Evolutionary conservation across 805 yeast genomes (phyloP).

Genomic region (Myxozyma nipponensis): DNA sequence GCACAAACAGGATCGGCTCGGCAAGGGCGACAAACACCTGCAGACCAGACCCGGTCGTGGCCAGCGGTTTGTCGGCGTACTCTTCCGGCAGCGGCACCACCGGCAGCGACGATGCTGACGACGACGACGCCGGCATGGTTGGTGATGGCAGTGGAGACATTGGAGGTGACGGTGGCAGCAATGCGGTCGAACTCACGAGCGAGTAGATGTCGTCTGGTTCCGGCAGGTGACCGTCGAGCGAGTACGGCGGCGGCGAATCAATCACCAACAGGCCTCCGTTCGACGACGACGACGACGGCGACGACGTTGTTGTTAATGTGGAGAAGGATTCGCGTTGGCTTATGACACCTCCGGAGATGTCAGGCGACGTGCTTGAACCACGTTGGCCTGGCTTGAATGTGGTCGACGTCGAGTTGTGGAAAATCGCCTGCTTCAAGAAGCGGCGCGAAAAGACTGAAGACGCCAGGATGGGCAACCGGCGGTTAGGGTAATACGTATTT

Average conservation of each 20-base stretch:
- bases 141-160: conserved; percentile 11
- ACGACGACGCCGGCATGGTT: conserved; percentile 9
- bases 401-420: conserved; percentile 18
- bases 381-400: no score
- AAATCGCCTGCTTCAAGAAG: conserved; percentile 23
- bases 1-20: conserved; percentile 73
- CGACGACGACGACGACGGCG: neutral
- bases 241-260: conserved; percentile 14
- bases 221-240: neutral
- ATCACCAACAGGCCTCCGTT: conserved; percentile 2
- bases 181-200: neutral
- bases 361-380: no score
- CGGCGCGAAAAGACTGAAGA: conserved; percentile 25
- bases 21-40: conserved; percentile 71
- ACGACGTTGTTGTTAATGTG: neutral
- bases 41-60: conserved; percentile 40
- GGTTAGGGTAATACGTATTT: no score
- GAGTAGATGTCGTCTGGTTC: neutral
- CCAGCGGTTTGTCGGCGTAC: conserved; percentile 25
- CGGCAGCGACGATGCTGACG: conserved; percentile 1
- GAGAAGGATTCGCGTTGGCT: no score
- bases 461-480: conserved; percentile 16
- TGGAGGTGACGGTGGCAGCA: conserved; percentile 9
- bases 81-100: neutral
- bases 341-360: no score